A percentile compares a stretch with the other conserved stretches of the same genome.
phyloP scores from a whole-genome alignment of 805 yeast species.

The Wickerhamiella occidentalis region DNA sequence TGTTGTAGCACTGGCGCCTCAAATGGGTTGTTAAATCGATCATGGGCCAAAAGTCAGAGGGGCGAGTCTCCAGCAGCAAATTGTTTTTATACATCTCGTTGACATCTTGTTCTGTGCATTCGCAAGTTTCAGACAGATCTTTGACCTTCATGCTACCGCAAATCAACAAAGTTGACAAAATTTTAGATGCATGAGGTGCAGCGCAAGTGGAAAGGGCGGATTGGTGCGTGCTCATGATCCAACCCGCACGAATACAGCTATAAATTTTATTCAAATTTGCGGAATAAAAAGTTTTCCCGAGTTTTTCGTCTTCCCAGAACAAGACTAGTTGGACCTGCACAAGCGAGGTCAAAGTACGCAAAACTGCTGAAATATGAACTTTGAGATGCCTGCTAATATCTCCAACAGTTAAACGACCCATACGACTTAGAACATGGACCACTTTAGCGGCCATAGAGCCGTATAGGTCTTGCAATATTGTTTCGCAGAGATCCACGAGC shows the following conservation, averaged over 20 bases:
- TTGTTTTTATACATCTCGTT: conserved; percentile 36
- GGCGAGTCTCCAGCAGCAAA: conserved; percentile 39
- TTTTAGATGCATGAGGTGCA: conserved; percentile 28
- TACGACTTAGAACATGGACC: conserved; percentile 46
- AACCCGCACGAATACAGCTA: conserved; percentile 62
- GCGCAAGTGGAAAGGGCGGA: conserved; percentile 17
- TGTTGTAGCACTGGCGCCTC: conserved; percentile 13
- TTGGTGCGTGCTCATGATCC: conserved; percentile 30
- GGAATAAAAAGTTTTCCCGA: conserved; percentile 35
- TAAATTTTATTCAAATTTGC: conserved; percentile 54
- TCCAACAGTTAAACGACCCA: conserved; percentile 50
- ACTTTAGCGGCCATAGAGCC: conserved; percentile 67
- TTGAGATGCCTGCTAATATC: conserved; percentile 41
- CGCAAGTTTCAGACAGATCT: conserved; percentile 9
- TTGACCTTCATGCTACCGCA: conserved; percentile 45
- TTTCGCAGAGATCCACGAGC: conserved; percentile 19
- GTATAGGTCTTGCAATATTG: conserved; percentile 29
- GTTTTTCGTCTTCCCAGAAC: conserved; percentile 40
- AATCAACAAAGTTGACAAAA: conserved; percentile 40
- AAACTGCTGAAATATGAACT: conserved; percentile 41
- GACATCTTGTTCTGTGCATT: conserved; percentile 21
- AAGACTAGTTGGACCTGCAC: conserved; percentile 68
- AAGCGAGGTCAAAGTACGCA: conserved; percentile 58
- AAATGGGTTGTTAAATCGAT: conserved; percentile 19
- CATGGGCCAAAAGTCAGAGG: conserved; percentile 27